These are phyloP conservation scores for Lactifluus echinatus DNA, from an alignment of 768 basidiomycete species.

Conservation along the genomic window DNA sequence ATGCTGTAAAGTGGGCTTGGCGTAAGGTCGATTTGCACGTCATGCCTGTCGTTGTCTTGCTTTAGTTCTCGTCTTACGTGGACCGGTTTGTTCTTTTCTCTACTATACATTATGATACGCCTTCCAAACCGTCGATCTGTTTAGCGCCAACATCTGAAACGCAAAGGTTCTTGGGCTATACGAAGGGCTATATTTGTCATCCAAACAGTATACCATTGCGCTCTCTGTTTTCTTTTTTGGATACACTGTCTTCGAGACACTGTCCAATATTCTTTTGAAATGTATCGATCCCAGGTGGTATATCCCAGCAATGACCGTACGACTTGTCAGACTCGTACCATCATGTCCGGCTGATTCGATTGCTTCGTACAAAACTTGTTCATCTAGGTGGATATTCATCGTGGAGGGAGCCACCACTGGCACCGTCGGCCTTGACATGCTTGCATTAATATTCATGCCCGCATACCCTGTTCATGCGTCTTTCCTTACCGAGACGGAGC, in stretches of 20 bases:
- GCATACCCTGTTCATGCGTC: slow-evolving; percentile 23
- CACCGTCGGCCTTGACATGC: not conserved
- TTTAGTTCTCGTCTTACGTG: not conserved
- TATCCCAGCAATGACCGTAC: not conserved
- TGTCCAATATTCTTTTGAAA: not conserved
- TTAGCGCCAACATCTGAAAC: slow-evolving; percentile 29
- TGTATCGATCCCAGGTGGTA: not conserved
- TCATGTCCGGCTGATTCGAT: not conserved
- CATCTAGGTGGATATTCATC: too few species aligned
- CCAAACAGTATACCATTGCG: slow-evolving; percentile 14
- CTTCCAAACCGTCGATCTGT: not conserved
- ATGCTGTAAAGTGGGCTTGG: not conserved
- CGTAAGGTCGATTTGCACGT: not conserved
- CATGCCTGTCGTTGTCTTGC: not conserved
- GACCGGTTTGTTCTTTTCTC: not conserved
- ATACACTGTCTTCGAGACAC: slow-evolving; percentile 18
- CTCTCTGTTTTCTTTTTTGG: slow-evolving; percentile 19
- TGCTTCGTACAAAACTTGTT: not conserved
- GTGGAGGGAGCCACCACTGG: not conserved
- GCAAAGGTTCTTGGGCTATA: slow-evolving; percentile 13
- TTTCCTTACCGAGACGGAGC: slow-evolving; percentile 25
- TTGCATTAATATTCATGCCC: slow-evolving; percentile 5
- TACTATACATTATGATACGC: not conserved
- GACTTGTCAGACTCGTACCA: not conserved
- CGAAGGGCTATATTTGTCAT: slow-evolving; percentile 7